Conservation (phyloP, 768 basidiomycete genomes). For the Auriscalpium orientale region DNA sequence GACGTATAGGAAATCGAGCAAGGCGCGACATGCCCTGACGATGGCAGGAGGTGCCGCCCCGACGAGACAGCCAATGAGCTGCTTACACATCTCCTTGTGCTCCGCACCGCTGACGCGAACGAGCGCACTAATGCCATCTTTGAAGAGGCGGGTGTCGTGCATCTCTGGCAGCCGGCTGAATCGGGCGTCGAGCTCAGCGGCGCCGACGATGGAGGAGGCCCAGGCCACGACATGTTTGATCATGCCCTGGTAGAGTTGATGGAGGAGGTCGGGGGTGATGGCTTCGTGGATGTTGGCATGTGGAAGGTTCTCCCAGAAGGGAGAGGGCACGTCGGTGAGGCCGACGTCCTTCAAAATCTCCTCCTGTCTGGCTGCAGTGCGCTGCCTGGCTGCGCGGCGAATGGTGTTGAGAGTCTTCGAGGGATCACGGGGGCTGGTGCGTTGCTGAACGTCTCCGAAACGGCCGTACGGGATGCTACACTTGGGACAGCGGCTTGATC, state of each 20-base stretch:
- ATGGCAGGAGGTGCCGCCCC: no score
- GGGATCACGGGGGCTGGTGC: neutral
- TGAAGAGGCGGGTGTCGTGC: no score
- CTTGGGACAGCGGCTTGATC: conserved; percentile 13
- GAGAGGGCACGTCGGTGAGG: conserved; percentile 13
- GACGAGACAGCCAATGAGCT: no score
- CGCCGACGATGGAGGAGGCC: no score
- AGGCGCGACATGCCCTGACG: no score
- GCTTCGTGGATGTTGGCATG: conserved; percentile 26
- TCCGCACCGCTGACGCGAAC: no score
- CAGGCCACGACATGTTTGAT: conserved; percentile 27
- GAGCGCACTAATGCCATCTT: no score
- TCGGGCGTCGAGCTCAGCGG: no score
- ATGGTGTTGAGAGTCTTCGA: neutral
- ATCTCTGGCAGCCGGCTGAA: no score
- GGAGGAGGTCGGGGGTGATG: conserved; percentile 35
- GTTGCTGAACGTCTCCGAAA: conserved; percentile 3
- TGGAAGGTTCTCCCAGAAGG: conserved; percentile 29
- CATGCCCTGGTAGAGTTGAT: conserved; percentile 41
- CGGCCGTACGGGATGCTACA: conserved; percentile 5
- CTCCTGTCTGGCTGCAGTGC: neutral
- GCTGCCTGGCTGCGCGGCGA: neutral
- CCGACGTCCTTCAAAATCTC: conserved; percentile 5
- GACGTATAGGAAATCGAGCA: no score
- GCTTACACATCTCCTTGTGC: no score